Conservation (phyloP, 306 rosid genomes). For the Mucuna pruriens region DNA sequence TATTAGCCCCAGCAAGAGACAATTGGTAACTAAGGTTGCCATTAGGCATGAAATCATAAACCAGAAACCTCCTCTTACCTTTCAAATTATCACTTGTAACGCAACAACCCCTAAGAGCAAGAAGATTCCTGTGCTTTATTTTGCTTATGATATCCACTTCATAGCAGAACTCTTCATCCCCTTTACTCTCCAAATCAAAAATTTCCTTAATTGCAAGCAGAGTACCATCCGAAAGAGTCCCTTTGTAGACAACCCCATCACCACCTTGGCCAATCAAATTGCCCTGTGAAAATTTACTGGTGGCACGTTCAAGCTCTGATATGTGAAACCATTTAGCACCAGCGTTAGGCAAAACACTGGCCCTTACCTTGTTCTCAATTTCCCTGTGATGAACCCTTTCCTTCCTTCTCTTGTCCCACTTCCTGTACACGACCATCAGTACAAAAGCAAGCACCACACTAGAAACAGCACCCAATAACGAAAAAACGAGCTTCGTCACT, state of each 20-base stretch:
- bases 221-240: slow-evolving; percentile 63
- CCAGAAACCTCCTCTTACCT: slow-evolving; percentile 73
- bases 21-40: slow-evolving; percentile 67
- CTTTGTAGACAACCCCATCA: slow-evolving; percentile 76
- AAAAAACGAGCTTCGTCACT: slow-evolving; percentile 48
- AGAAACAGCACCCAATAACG: slow-evolving; percentile 56
- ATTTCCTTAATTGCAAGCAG: slow-evolving; percentile 69
- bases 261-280: slow-evolving; percentile 78
- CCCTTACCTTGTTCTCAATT: slow-evolving; percentile 53
- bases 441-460: slow-evolving; percentile 48
- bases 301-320: slow-evolving; percentile 72
- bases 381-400: slow-evolving; percentile 48
- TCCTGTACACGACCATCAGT: slow-evolving; percentile 44
- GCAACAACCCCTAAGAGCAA: slow-evolving; percentile 77
- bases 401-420: slow-evolving; percentile 46
- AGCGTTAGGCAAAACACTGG: slow-evolving; percentile 56
- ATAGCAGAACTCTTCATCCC: slow-evolving; percentile 76
- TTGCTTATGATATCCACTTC: slow-evolving; percentile 85
- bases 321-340: slow-evolving; percentile 75
- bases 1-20: slow-evolving; percentile 38
- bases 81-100: slow-evolving; percentile 59
- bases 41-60: slow-evolving; percentile 78
- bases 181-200: slow-evolving; percentile 59
- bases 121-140: slow-evolving; percentile 75
- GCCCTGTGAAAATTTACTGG: slow-evolving; percentile 62